Base-by-base conservation (phyloP, 1,284 basidiomycete genomes). In the Schizophyllum commune region DNA sequence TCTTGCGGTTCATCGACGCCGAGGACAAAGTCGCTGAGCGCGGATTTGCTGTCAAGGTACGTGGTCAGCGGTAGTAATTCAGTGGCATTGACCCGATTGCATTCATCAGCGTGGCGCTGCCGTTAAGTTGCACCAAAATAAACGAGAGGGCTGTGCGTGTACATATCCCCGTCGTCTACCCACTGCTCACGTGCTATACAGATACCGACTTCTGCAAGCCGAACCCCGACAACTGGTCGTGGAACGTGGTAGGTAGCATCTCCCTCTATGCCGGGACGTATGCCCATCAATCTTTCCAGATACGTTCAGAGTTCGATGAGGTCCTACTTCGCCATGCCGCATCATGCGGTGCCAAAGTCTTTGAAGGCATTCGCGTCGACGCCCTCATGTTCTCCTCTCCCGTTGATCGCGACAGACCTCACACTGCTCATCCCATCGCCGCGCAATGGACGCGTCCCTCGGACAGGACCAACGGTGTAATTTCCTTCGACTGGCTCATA, bases 91-190 rank as follows among this genome's bases (percentile, higher is more conserved):
- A 4, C 32, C 19, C 52, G 60, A 33, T 21, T 52, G 32, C 56
- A 0, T 5, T 55, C 17, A 22, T 5, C 59, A 85, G 83, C 83
- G 83, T 17, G 78, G 79, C 21, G 77, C 77, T 19, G 74, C 74
- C 9, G 70, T 79, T 64, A 79, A 79, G 61, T 71, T 79, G 34
- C 74, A 75, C 39, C 74, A 74, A 17, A 64, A 66, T 56, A 76
- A 74, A 58, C 71, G 71, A 5, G 78, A 80, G 68, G 74, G 75
- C 60, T 80, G 77, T 77, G 62, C 59, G 76, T 70, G 15, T 20
- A 3, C 20, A 57, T n/a, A 21, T 11, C 13, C 20, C 52, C 1
- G 20, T 47, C 17, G 5, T n/a, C 27, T 11, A 4, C 13, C 3
- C 53, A 21, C 32, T 59, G 61, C 9, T 55, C 34, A 20, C 27